These are phyloP conservation scores for Alternaria arborescens DNA, from an alignment of 2,329 filamentous ascomycete genomes.

Conservation along the genomic window DNA sequence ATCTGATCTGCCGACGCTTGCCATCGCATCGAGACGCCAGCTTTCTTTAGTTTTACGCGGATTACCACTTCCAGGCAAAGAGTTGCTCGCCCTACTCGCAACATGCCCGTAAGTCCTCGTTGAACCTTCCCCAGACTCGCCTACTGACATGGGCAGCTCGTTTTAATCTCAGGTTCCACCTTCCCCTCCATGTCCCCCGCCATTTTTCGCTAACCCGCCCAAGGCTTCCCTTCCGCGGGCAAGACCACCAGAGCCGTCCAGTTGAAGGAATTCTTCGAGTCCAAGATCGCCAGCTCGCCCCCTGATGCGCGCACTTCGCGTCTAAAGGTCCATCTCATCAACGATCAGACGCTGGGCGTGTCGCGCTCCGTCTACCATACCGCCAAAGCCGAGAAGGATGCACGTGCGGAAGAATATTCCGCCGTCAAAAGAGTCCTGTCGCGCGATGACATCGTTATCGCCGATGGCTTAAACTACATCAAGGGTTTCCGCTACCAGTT, in stretches of 20 bases:
- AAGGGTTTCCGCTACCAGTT: slow-evolving; percentile 90
- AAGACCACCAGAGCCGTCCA: slow-evolving; percentile 70
- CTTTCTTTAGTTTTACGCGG: slow-evolving; percentile 11
- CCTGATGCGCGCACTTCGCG: slow-evolving; percentile 56
- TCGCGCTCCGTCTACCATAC: slow-evolving; percentile 77
- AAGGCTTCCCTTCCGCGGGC: slow-evolving; percentile 70
- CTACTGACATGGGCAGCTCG: slow-evolving; percentile 58
- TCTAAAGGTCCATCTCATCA: slow-evolving; percentile 77
- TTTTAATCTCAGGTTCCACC: slow-evolving; percentile 61
- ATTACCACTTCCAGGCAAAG: slow-evolving; percentile 10
- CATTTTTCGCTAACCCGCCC: slow-evolving; percentile 62
- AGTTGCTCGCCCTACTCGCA: slow-evolving; percentile 9
- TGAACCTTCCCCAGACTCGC: slow-evolving; percentile 15
- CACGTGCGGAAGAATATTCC: slow-evolving; percentile 76
- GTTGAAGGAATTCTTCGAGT: slow-evolving; percentile 70
- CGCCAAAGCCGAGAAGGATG: slow-evolving; percentile 83
- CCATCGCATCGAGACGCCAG: slow-evolving; percentile 27
- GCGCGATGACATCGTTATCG: slow-evolving; percentile 77
- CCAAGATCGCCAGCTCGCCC: slow-evolving; percentile 61
- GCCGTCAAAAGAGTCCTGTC: slow-evolving; percentile 80
- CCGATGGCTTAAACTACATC: slow-evolving; percentile 86
- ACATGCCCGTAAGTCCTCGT: slow-evolving; percentile 40
- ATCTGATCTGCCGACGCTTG: slow-evolving; percentile 29
- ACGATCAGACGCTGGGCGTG: slow-evolving; percentile 75
- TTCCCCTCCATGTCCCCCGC: slow-evolving; percentile 11